A percentile compares a stretch with the other conserved stretches of the same genome.
These are phyloP conservation scores for Laburnicola sp. DNA, from an alignment of 2,329 filamentous ascomycete genomes.

Conservation along the genomic window DNA sequence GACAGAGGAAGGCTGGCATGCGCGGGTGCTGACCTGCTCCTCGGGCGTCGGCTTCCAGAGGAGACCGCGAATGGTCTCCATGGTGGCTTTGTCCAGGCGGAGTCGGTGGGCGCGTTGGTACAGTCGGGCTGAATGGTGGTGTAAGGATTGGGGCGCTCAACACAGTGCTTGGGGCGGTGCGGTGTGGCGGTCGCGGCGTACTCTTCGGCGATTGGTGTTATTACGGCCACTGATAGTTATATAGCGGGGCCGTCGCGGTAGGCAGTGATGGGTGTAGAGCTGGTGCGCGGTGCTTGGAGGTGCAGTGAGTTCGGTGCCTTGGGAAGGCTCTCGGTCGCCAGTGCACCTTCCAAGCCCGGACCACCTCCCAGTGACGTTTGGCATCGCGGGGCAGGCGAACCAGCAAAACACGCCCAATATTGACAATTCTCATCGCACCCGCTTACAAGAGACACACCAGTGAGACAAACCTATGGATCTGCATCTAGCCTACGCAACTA, in stretches of 20 bases:
- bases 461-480: slow-evolving; percentile 3
- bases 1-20: neutral
- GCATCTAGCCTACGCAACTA: neutral
- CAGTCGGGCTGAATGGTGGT: slow-evolving; percentile 60
- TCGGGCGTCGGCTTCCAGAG: slow-evolving; percentile 93
- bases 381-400: slow-evolving; percentile 31
- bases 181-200: no score
- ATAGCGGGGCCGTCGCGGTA: no score
- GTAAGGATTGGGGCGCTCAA: no score
- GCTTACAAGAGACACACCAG: neutral
- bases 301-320: no score
- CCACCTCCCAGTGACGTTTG: slow-evolving; percentile 32
- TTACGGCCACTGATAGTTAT: no score
- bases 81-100: slow-evolving; percentile 45
- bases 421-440: slow-evolving; percentile 9
- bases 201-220: no score
- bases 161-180: no score
- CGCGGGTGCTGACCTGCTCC: slow-evolving; percentile 69
- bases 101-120: neutral
- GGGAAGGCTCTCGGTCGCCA: slow-evolving; percentile 19
- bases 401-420: slow-evolving; percentile 19
- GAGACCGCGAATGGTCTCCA: slow-evolving; percentile 85
- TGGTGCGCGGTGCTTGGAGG: no score
- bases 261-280: no score
- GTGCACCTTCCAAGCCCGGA: slow-evolving; percentile 21